Conservation (phyloP, 768 basidiomycete species). For the Suillus subaureus region DNA sequence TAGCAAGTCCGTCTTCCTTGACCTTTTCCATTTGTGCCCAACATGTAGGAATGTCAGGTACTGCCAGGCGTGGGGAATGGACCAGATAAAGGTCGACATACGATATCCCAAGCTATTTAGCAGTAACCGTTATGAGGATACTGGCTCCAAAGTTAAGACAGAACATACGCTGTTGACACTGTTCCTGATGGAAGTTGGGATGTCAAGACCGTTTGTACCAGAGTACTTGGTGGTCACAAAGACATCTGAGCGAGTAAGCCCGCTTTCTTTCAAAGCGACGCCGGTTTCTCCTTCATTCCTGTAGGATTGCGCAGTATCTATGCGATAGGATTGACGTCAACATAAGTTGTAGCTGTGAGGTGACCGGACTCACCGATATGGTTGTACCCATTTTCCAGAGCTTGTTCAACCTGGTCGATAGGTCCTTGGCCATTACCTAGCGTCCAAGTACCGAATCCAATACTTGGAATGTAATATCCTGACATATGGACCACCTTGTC, state of each 20-base stretch:
- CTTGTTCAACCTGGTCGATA: constrained; percentile 60
- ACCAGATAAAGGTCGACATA: constrained; percentile 74
- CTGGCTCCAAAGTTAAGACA: constrained; percentile 16
- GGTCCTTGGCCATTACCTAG: constrained; percentile 48
- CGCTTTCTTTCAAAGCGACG: constrained; percentile 46
- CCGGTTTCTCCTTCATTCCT: constrained; percentile 56
- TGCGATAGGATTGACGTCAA: not conserved
- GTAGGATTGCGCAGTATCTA: constrained; percentile 65
- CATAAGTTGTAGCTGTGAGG: not conserved
- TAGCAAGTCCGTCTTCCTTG: constrained; percentile 55
- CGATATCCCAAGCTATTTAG: not conserved
- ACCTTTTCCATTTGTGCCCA: constrained; percentile 69
- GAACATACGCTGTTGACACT: constrained; percentile 53
- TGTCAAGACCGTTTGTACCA: constrained; percentile 49
- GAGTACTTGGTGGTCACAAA: constrained; percentile 73
- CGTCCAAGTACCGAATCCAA: constrained; percentile 2
- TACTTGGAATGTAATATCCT: constrained; percentile 2
- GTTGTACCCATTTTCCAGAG: constrained; percentile 60
- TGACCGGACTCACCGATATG: constrained; percentile 52
- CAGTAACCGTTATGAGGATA: constrained; percentile 24
- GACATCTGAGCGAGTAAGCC: constrained; percentile 53
- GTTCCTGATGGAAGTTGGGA: constrained; percentile 55
- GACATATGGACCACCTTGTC: not conserved
- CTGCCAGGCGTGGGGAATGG: constrained; percentile 56
- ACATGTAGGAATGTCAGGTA: constrained; percentile 60